Base-by-base conservation (phyloP, 2,329 filamentous ascomycete species). In the Pochonia chlamydosporia region DNA sequence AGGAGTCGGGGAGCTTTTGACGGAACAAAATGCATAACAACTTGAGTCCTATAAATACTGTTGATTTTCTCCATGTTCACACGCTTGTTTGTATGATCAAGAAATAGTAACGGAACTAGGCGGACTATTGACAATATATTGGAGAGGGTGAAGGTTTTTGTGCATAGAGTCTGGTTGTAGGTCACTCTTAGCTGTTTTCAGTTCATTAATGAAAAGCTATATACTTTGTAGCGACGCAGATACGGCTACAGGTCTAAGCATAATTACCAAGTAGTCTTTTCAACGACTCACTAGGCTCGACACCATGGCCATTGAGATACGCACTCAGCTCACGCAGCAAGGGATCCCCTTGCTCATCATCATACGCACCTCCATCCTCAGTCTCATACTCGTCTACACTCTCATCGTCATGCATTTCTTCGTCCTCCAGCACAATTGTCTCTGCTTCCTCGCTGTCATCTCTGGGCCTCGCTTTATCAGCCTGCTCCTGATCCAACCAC, bases 401-500 rank as follows among this genome's bases (percentile, higher is more conserved):
- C 5, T 49, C 49, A 5, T 44, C 48, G 3, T 45, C 49, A 14
- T 51, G 48, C 2, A 45, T 47, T 20, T 50, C 49, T n/a, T 44
- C 49, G 16, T 44, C 46, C 14, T 43, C 42, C 5, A 46, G 16
- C 5, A 49, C 35, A 4, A 49, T 23, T 2, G 39, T 49, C 24
- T 49, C 40, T n/a, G n/a, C n/a, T 16, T 50, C 28, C 11, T 55
- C 55, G 1, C 48, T 50, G 2, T 53, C 54, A 13, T 41, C 24
- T 20, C 21, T 26, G 5, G 14, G 25, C n/a, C 2, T 26, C 40
- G 8, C 10, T 16, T 8, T 26, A 18, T 21, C 7, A 13, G 30
- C 42, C 31, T 50, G 43, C 21, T 57, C 45, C 47, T 55, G 52
- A 21, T 39, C 26, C 37, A 59, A 33, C 57, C 54, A 57, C 5